These are phyloP conservation scores for Penicillium sp. DNA, from an alignment of 2,329 filamentous ascomycete species.

Conservation along the genomic window DNA sequence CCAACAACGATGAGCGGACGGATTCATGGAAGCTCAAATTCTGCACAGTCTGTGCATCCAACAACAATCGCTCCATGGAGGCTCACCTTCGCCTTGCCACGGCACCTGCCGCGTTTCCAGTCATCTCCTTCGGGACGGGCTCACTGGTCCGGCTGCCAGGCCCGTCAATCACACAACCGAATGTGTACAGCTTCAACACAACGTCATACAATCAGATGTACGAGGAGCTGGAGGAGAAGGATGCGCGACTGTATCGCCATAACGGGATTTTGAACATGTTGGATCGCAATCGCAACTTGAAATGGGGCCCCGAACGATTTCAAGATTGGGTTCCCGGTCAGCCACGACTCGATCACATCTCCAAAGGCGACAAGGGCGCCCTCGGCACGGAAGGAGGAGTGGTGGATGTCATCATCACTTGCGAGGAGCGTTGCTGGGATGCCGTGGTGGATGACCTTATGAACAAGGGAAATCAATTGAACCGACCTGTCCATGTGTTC, in stretches of 20 bases:
- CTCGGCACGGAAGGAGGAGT: slow-evolving; percentile 79
- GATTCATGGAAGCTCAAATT: slow-evolving; percentile 85
- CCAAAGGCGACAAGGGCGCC: slow-evolving; percentile 65
- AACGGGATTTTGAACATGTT: slow-evolving; percentile 97
- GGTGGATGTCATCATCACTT: slow-evolving; percentile 92
- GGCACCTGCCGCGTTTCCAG: slow-evolving; percentile 79
- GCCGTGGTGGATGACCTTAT: slow-evolving; percentile 92
- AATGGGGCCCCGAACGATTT: slow-evolving; percentile 94
- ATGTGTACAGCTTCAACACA: slow-evolving; percentile 97
- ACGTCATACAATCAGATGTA: slow-evolving; percentile 95
- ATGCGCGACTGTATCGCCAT: slow-evolving; percentile 76
- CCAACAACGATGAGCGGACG: slow-evolving; percentile 28
- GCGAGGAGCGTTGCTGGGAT: slow-evolving; percentile 97
- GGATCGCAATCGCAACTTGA: slow-evolving; percentile 81
- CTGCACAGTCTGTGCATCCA: slow-evolving; percentile 97
- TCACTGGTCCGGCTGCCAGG: slow-evolving; percentile 90
- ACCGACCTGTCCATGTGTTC: slow-evolving; percentile 92
- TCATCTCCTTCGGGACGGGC: slow-evolving; percentile 95
- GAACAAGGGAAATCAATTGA: slow-evolving; percentile 75
- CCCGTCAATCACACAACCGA: slow-evolving; percentile 84
- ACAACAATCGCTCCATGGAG: slow-evolving; percentile 99
- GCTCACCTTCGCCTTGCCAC: slow-evolving; percentile 88
- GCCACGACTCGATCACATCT: slow-evolving; percentile 68
- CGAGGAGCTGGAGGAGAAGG: slow-evolving; percentile 79
- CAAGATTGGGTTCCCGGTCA: slow-evolving; percentile 92